These are phyloP conservation scores for Lactifluus hygrophoroides DNA, from an alignment of 768 basidiomycete genomes.

Conservation along the genomic window DNA sequence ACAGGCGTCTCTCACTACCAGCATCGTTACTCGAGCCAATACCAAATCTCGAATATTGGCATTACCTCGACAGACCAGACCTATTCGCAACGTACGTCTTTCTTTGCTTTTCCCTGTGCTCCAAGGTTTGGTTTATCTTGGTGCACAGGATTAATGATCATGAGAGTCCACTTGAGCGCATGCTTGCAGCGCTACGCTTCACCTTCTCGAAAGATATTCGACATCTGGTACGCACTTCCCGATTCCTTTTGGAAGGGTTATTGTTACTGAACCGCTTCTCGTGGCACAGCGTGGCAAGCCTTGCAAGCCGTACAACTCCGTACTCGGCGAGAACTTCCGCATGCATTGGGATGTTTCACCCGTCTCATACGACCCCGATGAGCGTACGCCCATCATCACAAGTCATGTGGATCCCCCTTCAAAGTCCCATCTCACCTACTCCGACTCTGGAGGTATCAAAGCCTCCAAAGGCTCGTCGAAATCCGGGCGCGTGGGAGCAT, in stretches of 20 bases:
- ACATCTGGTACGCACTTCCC: slow-evolving; percentile 55
- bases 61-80: slow-evolving; percentile 86
- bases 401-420: slow-evolving; percentile 29
- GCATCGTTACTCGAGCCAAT: slow-evolving; percentile 90
- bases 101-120: background rate
- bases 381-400: slow-evolving; percentile 38
- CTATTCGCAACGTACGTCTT: slow-evolving; percentile 77
- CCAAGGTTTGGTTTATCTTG: no score
- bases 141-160: slow-evolving; percentile 81
- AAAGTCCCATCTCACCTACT: slow-evolving; percentile 22
- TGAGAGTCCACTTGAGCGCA: slow-evolving; percentile 85
- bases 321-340: slow-evolving; percentile 83
- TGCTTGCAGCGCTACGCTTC: slow-evolving; percentile 87
- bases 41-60: slow-evolving; percentile 96
- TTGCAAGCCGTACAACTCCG: slow-evolving; percentile 88
- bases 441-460: slow-evolving; percentile 40
- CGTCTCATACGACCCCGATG: slow-evolving; percentile 41
- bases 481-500: slow-evolving; percentile 51
- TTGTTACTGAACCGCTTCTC: background rate
- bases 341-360: slow-evolving; percentile 79
- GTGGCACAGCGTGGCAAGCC: slow-evolving; percentile 69
- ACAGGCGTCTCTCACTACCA: slow-evolving; percentile 87
- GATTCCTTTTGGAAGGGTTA: background rate
- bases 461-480: slow-evolving; percentile 42
- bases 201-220: slow-evolving; percentile 91